Evolutionary conservation across 139 green algal genomes (phyloP).

Genomic region (Limnomonas spitsbergensis): DNA sequence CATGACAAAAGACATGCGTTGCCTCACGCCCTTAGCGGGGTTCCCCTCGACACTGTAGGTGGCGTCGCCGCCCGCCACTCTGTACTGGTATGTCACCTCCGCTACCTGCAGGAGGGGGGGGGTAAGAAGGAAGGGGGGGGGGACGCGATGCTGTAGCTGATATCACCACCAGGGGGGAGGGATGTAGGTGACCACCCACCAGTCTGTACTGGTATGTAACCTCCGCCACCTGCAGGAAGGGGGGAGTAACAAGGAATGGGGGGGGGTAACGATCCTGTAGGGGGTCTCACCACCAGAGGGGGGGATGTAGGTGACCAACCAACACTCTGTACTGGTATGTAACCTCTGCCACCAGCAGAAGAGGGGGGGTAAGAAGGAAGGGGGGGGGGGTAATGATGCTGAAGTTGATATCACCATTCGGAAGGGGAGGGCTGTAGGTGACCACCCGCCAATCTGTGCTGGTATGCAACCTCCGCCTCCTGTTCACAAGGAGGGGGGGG

Average conservation of each 20-base stretch:
- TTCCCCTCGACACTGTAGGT: not conserved
- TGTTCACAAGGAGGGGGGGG: not conserved
- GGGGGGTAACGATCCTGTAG: not conserved
- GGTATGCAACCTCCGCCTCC: not conserved
- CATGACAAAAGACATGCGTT: not conserved
- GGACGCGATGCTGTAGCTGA: not conserved
- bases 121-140: not conserved
- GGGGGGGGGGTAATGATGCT: no score
- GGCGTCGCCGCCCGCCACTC: not conserved
- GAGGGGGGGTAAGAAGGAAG: no score
- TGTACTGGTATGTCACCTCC: not conserved
- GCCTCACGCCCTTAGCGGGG: not conserved
- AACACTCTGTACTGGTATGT: no score
- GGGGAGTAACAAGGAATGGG: not conserved
- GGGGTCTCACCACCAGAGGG: no score
- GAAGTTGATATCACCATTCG: no score
- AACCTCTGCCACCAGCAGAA: no score
- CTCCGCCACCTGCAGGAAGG: no score
- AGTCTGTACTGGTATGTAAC: no score
- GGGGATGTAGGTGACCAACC: no score
- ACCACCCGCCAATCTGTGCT: not conserved
- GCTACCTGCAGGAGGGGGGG: not conserved
- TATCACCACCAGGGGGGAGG: no score
- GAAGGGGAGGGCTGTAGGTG: no score
- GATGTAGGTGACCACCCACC: no score